phyloP scores from a whole-genome alignment of 2,329 filamentous ascomycete genomes.

The Byssothecium circinans region DNA sequence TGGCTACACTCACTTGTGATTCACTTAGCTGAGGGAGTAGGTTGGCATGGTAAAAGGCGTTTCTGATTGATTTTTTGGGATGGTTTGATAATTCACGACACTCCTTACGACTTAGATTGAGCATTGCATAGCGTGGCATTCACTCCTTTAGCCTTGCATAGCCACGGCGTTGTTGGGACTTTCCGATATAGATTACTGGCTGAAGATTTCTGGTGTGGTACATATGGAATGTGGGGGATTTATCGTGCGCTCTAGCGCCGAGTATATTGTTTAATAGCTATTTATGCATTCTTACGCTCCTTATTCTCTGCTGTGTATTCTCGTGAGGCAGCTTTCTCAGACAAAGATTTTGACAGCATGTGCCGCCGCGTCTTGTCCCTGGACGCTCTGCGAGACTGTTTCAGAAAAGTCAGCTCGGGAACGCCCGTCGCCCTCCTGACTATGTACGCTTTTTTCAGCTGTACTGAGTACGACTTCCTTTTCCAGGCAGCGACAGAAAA shows the following conservation, averaged over 20 bases:
- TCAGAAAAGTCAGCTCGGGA: too few species aligned
- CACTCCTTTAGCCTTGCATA: slow-evolving; percentile 27
- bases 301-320: background rate
- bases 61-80: background rate
- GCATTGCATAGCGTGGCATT: slow-evolving; percentile 12
- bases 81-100: slow-evolving; percentile 3
- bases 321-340: too few species aligned
- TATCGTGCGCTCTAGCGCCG: background rate
- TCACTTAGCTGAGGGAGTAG: background rate
- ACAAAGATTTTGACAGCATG: too few species aligned
- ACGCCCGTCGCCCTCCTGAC: too few species aligned
- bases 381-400: too few species aligned
- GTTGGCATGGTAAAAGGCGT: slow-evolving; percentile 8
- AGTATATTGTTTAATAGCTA: background rate
- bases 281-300: slow-evolving; percentile 3
- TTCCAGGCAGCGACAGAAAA: too few species aligned
- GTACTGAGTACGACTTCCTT: too few species aligned
- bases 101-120: slow-evolving; percentile 6
- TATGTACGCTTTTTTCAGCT: too few species aligned
- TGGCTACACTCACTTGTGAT: slow-evolving; percentile 4
- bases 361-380: too few species aligned
- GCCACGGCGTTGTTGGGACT: slow-evolving; percentile 20
- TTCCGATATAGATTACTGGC: too few species aligned
- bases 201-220: too few species aligned
- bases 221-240: too few species aligned